Evolutionary conservation across 2,329 filamentous ascomycete species (phyloP).

Genomic region (Fusarium irregulare): DNA sequence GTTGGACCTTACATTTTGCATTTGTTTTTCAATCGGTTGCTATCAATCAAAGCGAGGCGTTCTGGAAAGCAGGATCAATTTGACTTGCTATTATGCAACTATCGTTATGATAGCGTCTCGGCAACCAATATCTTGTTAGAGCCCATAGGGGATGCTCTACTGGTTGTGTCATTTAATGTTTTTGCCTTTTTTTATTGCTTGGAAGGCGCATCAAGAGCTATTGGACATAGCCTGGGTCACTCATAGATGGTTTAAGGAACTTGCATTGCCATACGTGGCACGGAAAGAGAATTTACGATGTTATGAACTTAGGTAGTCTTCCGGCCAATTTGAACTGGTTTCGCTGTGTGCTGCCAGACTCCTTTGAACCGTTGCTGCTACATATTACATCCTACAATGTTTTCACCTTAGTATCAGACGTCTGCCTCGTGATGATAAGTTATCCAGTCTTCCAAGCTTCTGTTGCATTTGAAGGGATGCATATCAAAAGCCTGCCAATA

Average conservation of each 20-base stretch:
- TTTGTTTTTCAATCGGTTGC: conserved; percentile 24
- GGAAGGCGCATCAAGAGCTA: conserved; percentile 21
- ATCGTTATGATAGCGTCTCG: conserved; percentile 5
- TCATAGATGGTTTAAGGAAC: conserved; percentile 27
- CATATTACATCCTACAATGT: conserved; percentile 16
- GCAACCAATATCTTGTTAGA: background rate
- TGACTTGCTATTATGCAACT: conserved; percentile 28
- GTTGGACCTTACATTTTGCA: conserved; percentile 1
- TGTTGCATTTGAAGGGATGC: background rate
- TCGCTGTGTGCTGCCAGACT: background rate
- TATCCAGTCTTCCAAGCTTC: background rate
- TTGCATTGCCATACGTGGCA: conserved; percentile 34
- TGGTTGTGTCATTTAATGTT: conserved; percentile 27
- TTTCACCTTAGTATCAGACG: background rate
- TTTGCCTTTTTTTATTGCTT: conserved; percentile 1
- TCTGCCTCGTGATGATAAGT: background rate
- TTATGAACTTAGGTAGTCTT: conserved; percentile 27
- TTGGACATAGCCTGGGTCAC: background rate
- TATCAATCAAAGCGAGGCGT: conserved; percentile 43
- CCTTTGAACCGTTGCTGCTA: background rate
- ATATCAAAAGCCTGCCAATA: background rate
- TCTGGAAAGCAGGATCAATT: conserved; percentile 34
- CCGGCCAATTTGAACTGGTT: conserved; percentile 3
- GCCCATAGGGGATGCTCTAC: background rate
- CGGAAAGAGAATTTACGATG: conserved; percentile 26